Percentiles rank a stretch among this genome's conserved stretches.
These are phyloP conservation scores for Kazachstania sp. DNA, from an alignment of 1,139 yeast genomes.

Conservation along the genomic window DNA sequence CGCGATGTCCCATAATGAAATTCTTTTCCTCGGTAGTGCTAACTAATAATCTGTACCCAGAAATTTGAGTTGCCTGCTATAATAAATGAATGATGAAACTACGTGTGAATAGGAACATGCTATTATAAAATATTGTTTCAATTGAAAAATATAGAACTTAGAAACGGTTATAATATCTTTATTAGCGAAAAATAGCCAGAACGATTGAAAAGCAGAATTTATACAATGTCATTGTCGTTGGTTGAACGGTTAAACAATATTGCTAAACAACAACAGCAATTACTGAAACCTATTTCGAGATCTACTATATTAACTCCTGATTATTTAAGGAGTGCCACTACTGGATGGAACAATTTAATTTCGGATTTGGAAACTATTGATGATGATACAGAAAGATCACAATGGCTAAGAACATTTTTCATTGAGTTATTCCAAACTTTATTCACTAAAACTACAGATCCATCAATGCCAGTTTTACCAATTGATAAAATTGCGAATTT, in stretches of 20 bases:
- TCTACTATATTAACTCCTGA: neutral
- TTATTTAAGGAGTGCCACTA: neutral
- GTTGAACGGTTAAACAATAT: slow-evolving; percentile 5
- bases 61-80: no score
- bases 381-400: slow-evolving; percentile 11
- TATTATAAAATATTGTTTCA: no score
- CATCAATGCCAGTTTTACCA: neutral
- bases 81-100: no score
- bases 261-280: slow-evolving; percentile 5
- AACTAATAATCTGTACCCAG: no score
- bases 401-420: slow-evolving; percentile 18
- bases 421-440: slow-evolving; percentile 14
- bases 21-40: no score
- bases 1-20: no score
- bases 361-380: slow-evolving; percentile 2
- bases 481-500: slow-evolving; percentile 9
- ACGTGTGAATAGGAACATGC: no score
- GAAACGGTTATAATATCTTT: no score
- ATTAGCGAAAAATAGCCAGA: no score
- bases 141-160: no score
- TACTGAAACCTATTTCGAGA: neutral
- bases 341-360: neutral
- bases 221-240: slow-evolving; percentile 1
- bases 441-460: slow-evolving; percentile 6
- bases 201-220: neutral